phyloP scores from a whole-genome alignment of 2,329 filamentous ascomycete species.

The Ascochyta viciae-villosae region DNA sequence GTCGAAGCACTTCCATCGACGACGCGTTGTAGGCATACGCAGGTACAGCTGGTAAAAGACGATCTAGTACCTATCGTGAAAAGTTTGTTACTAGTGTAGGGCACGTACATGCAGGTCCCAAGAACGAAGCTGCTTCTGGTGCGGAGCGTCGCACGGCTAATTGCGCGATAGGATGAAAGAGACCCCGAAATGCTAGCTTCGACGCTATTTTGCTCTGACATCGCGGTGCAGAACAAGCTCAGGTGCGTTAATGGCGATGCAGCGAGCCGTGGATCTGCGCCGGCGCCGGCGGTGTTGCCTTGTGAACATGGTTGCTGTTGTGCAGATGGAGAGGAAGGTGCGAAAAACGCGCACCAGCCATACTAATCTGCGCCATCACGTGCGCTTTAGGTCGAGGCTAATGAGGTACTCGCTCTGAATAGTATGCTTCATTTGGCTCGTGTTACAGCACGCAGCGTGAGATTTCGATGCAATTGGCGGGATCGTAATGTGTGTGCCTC shows the following conservation, averaged over 20 bases:
- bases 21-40: neutral
- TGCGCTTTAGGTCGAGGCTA: neutral
- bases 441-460: neutral
- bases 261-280: neutral
- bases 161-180: constrained; percentile 13
- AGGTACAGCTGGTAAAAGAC: neutral
- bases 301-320: neutral
- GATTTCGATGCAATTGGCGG: constrained; percentile 13
- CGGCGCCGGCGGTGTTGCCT: neutral
- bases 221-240: constrained; percentile 1
- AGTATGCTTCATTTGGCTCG: constrained; percentile 1
- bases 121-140: neutral
- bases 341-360: neutral
- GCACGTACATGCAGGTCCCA: constrained; percentile 24
- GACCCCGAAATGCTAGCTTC: constrained; percentile 1
- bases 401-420: neutral
- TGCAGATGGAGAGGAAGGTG: neutral
- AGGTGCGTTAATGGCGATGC: neutral
- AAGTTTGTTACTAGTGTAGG: neutral
- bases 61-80: neutral
- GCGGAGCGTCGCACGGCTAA: constrained; percentile 1
- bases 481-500: neutral
- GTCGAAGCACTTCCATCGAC: neutral
- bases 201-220: neutral
- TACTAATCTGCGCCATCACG: neutral